These are phyloP conservation scores for Colletotrichum neosansevieriae DNA, from an alignment of 2,329 filamentous ascomycete genomes.

Conservation along the genomic window DNA sequence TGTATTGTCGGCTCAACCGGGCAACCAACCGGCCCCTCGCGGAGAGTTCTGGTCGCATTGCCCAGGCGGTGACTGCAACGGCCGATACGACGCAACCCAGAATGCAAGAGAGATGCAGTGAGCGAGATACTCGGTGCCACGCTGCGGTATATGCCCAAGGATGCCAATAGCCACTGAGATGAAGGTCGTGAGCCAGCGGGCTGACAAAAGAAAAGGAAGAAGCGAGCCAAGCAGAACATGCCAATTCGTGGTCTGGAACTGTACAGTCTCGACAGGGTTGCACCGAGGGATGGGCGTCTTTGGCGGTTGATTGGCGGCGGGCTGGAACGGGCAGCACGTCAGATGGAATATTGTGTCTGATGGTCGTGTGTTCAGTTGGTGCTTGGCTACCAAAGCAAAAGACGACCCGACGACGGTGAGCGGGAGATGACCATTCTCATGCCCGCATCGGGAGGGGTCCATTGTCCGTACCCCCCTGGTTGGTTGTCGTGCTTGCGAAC, in stretches of 20 bases:
- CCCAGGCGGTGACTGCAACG: conserved; percentile 13
- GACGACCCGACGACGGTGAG: neutral
- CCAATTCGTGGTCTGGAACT: conserved; percentile 29
- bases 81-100: conserved; percentile 24
- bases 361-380: neutral
- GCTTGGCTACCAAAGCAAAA: too few species aligned
- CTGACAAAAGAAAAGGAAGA: conserved; percentile 19
- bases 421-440: conserved; percentile 33
- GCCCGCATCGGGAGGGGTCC: conserved; percentile 16
- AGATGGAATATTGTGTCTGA: conserved; percentile 26
- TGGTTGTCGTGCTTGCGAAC: conserved; percentile 5
- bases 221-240: conserved; percentile 15
- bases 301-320: conserved; percentile 18
- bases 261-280: conserved; percentile 19
- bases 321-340: conserved; percentile 21
- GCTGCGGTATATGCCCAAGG: neutral
- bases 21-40: too few species aligned
- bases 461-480: neutral
- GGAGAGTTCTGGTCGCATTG: neutral
- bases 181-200: neutral
- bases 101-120: too few species aligned
- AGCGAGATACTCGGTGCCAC: too few species aligned
- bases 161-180: conserved; percentile 1
- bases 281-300: conserved; percentile 24
- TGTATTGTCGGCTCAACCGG: conserved; percentile 9